Percentiles rank a stretch among this genome's conserved stretches.
These are phyloP conservation scores for Ceriops decandra DNA, from an alignment of 345 rosid genomes.

Conservation along the genomic window DNA sequence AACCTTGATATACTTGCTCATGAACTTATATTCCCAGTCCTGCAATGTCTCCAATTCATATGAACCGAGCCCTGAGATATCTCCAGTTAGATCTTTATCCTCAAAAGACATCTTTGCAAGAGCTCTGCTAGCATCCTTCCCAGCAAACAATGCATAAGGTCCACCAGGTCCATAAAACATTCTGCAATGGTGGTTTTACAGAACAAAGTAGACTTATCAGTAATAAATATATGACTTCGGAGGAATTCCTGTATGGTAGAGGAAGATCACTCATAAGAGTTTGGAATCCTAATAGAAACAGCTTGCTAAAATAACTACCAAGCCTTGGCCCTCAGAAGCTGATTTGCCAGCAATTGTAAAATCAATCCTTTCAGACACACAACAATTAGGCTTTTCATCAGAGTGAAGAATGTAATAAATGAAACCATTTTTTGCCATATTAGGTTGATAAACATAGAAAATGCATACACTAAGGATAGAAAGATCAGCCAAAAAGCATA, in stretches of 20 bases:
- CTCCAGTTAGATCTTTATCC: slow-evolving; percentile 84
- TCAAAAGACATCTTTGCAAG: slow-evolving; percentile 99
- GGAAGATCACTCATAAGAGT: background rate
- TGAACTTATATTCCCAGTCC: slow-evolving; percentile 99
- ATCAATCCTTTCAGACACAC: background rate
- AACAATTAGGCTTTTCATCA: background rate
- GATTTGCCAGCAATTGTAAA: background rate
- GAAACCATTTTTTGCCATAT: no score
- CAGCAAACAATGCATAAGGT: slow-evolving; percentile 92
- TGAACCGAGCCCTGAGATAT: slow-evolving; percentile 90
- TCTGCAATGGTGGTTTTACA: slow-evolving; percentile 36
- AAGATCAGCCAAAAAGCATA: no score
- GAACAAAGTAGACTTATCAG: slow-evolving; percentile 1
- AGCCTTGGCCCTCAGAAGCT: background rate
- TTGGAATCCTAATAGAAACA: background rate
- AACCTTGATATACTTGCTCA: slow-evolving; percentile 90
- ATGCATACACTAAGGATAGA: no score
- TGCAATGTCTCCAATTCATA: slow-evolving; percentile 93
- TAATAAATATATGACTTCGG: background rate
- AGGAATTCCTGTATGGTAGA: no score
- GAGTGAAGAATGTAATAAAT: no score
- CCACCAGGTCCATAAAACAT: slow-evolving; percentile 99
- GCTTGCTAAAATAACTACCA: background rate
- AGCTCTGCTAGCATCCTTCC: slow-evolving; percentile 96
- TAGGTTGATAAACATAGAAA: no score